Evolutionary conservation across 768 basidiomycete genomes (phyloP).

Genomic region (Kwoniella sp.): DNA sequence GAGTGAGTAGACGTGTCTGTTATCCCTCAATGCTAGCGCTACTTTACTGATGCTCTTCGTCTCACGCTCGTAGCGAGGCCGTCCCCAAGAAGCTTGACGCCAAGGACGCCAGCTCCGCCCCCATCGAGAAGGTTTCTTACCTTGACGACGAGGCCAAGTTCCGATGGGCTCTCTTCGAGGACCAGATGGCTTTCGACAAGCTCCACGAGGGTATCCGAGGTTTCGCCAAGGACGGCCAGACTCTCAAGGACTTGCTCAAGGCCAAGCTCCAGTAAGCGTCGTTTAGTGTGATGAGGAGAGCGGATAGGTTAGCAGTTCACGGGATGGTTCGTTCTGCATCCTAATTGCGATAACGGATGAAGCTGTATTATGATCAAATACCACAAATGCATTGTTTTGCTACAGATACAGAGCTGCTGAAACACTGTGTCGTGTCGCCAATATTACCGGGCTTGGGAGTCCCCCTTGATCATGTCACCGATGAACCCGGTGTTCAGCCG

Average conservation of each 20-base stretch:
- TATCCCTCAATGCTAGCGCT: slow-evolving; percentile 59
- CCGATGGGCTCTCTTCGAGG: slow-evolving; percentile 89
- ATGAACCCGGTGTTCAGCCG: too few relatives aligned
- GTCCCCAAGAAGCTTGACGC: slow-evolving; percentile 86
- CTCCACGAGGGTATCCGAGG: slow-evolving; percentile 97
- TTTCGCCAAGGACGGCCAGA: slow-evolving; percentile 90
- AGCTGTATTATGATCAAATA: neutral
- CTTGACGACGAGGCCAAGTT: slow-evolving; percentile 94
- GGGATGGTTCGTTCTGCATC: neutral
- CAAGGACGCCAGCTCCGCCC: slow-evolving; percentile 58
- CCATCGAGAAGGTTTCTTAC: slow-evolving; percentile 77
- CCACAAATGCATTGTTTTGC: neutral
- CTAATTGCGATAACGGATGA: neutral
- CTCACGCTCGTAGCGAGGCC: slow-evolving; percentile 57
- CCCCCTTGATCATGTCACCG: too few relatives aligned
- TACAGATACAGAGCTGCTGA: neutral
- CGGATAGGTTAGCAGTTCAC: neutral
- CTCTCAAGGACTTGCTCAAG: slow-evolving; percentile 79
- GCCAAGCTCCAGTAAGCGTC: slow-evolving; percentile 58
- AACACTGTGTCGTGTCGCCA: too few relatives aligned
- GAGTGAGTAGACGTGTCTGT: slow-evolving; percentile 24
- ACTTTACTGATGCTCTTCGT: neutral
- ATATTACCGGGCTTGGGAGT: too few relatives aligned
- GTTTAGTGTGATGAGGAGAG: neutral
- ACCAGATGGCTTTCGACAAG: slow-evolving; percentile 98